A percentile compares a stretch with the other conserved stretches of the same genome.
Conservation (phyloP, 2,329 filamentous ascomycete genomes). For the Fusarium caatingaense region DNA sequence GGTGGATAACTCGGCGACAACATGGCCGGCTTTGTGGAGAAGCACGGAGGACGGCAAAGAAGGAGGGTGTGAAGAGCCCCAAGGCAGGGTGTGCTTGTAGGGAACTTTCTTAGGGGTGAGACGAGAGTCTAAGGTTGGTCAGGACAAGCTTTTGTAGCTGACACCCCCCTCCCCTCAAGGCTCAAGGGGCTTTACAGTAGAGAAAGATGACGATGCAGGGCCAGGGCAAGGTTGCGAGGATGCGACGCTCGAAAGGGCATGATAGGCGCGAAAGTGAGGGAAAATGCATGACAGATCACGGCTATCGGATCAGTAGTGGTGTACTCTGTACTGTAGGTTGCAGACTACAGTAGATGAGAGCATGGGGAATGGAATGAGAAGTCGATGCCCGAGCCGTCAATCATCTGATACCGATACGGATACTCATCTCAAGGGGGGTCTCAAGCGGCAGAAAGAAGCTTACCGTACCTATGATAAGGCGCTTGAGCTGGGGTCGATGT, state of each 20-base stretch:
- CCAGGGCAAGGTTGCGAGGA: slow-evolving; percentile 21
- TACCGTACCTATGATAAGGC: slow-evolving; percentile 19
- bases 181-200: slow-evolving; percentile 31
- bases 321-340: not conserved
- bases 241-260: slow-evolving; percentile 15
- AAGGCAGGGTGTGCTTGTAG: slow-evolving; percentile 19
- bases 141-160: slow-evolving; percentile 50
- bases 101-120: slow-evolving; percentile 19
- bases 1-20: slow-evolving; percentile 52
- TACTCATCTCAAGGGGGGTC: not conserved
- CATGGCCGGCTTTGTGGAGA: slow-evolving; percentile 49
- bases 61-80: slow-evolving; percentile 35
- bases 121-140: slow-evolving; percentile 39
- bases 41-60: slow-evolving; percentile 46
- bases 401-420: slow-evolving; percentile 8
- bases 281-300: slow-evolving; percentile 36
- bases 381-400: slow-evolving; percentile 1
- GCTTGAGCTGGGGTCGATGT: not conserved
- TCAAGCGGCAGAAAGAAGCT: slow-evolving; percentile 21
- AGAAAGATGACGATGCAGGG: slow-evolving; percentile 44
- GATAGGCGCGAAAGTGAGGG: slow-evolving; percentile 26
- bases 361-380: slow-evolving; percentile 29
- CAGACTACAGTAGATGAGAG: not conserved
- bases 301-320: slow-evolving; percentile 33
- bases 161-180: slow-evolving; percentile 37